A percentile compares a stretch with the other conserved stretches of the same genome.
phyloP scores from a whole-genome alignment of 108 stramenopile species.

The Discostella pseudostelligera region DNA sequence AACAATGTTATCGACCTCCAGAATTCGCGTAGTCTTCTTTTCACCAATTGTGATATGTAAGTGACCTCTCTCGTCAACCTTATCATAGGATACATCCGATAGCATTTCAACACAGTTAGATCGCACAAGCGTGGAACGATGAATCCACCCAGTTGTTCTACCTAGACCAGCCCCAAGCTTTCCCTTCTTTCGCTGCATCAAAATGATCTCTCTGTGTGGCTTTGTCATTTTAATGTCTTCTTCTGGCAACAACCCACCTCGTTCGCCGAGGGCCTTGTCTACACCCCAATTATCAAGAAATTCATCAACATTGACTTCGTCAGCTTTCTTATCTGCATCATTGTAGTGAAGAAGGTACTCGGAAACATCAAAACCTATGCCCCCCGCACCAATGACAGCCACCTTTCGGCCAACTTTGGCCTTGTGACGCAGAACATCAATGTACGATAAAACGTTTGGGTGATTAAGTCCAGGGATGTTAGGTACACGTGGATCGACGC shows the following conservation, averaged over 20 bases:
- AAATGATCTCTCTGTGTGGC: constrained; percentile 67
- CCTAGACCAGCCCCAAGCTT: constrained; percentile 89
- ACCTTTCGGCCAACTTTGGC: constrained; percentile 85
- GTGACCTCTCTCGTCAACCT: constrained; percentile 89
- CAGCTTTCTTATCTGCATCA: constrained; percentile 45
- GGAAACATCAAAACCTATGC: constrained; percentile 97
- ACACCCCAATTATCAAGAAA: constrained; percentile 95
- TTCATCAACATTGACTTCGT: constrained; percentile 61
- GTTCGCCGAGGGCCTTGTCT: constrained; percentile 58
- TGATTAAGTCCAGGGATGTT: constrained; percentile 84
- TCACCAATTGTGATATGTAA: constrained; percentile 77
- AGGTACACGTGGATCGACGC: constrained; percentile 86
- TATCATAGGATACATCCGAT: constrained; percentile 77
- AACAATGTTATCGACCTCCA: constrained; percentile 94
- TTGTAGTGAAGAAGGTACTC: constrained; percentile 86
- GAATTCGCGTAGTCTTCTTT: constrained; percentile 51
- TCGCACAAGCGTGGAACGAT: constrained; percentile 85
- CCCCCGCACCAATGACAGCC: constrained; percentile 96
- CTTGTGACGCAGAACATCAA: constrained; percentile 86
- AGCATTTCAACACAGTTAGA: constrained; percentile 87
- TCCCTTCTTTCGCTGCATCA: constrained; percentile 94
- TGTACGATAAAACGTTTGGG: constrained; percentile 92
- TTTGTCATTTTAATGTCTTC: constrained; percentile 28
- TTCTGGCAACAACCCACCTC: constrained; percentile 62
- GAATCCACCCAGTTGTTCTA: constrained; percentile 98